Conservation (phyloP, 2,329 filamentous ascomycete genomes). For the Stachybotrys echinatus region DNA sequence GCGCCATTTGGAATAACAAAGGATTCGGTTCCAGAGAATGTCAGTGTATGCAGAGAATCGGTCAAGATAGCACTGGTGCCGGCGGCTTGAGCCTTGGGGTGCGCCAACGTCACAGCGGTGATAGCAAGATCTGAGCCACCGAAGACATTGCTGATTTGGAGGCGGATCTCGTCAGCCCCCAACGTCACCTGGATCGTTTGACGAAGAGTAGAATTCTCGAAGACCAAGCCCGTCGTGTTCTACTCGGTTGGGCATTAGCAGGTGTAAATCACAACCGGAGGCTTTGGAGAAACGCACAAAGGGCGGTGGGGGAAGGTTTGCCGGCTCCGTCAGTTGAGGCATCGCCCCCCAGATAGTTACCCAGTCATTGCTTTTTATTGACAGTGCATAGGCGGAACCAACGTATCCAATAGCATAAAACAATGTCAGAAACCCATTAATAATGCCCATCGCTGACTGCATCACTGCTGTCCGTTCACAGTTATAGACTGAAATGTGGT, state of each 20-base stretch:
- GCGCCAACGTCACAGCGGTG: constrained; percentile 49
- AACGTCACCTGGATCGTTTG: constrained; percentile 56
- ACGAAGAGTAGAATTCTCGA: constrained; percentile 54
- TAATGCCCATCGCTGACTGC: too few relatives aligned
- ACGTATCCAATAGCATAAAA: not conserved
- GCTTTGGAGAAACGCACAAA: constrained; percentile 31
- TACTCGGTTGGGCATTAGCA: constrained; percentile 18
- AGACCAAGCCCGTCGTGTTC: constrained; percentile 48
- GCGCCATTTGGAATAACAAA: constrained; percentile 49
- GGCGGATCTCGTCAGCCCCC: constrained; percentile 45
- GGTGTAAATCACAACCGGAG: not conserved
- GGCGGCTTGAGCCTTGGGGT: constrained; percentile 44
- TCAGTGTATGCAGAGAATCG: constrained; percentile 41
- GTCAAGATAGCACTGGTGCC: constrained; percentile 43
- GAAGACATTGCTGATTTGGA: constrained; percentile 59
- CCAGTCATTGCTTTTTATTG: constrained; percentile 36
- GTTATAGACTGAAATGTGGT: too few relatives aligned
- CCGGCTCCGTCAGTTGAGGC: constrained; percentile 56
- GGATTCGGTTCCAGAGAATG: constrained; percentile 47
- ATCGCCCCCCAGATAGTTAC: constrained; percentile 57
- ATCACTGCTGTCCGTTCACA: too few relatives aligned
- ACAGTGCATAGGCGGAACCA: not conserved
- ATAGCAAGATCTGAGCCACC: constrained; percentile 52
- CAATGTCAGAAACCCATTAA: not conserved
- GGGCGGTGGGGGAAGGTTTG: constrained; percentile 50